phyloP scores from a whole-genome alignment of 495 filamentous ascomycete genomes.

The Penicillium arizonense region DNA sequence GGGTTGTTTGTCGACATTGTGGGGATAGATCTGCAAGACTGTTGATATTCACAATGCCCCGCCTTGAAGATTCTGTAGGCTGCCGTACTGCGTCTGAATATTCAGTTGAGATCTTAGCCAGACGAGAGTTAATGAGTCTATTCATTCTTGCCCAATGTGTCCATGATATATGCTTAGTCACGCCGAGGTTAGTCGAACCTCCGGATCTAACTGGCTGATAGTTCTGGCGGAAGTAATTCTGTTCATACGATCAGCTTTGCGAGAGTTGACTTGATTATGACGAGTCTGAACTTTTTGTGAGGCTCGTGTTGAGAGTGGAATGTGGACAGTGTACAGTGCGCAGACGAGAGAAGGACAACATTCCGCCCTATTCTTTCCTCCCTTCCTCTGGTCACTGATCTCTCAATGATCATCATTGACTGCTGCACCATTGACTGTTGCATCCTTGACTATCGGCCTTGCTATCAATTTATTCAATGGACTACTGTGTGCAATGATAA shows the following conservation, averaged over 20 bases:
- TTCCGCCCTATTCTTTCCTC: background rate
- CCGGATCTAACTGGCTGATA: background rate
- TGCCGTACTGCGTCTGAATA: background rate
- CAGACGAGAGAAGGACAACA: background rate
- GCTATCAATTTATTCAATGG: too few relatives aligned
- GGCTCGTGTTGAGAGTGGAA: background rate
- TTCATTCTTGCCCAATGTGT: background rate
- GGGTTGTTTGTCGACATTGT: conserved; percentile 31
- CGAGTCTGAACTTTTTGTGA: background rate
- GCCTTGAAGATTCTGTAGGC: background rate
- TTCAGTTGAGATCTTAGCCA: background rate
- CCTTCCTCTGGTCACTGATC: background rate
- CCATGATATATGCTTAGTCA: background rate
- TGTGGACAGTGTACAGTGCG: background rate
- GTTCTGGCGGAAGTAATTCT: background rate
- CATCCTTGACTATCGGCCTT: too few relatives aligned
- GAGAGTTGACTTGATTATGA: too few relatives aligned
- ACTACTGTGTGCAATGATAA: background rate
- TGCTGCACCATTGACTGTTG: background rate
- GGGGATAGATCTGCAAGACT: background rate
- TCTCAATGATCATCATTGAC: background rate
- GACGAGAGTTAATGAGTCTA: background rate
- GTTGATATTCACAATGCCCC: background rate
- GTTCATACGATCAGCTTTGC: background rate
- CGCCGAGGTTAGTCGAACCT: background rate